phyloP scores from a whole-genome alignment of 169 alveolate genomes.

The Eimeria brunetti region DNA sequence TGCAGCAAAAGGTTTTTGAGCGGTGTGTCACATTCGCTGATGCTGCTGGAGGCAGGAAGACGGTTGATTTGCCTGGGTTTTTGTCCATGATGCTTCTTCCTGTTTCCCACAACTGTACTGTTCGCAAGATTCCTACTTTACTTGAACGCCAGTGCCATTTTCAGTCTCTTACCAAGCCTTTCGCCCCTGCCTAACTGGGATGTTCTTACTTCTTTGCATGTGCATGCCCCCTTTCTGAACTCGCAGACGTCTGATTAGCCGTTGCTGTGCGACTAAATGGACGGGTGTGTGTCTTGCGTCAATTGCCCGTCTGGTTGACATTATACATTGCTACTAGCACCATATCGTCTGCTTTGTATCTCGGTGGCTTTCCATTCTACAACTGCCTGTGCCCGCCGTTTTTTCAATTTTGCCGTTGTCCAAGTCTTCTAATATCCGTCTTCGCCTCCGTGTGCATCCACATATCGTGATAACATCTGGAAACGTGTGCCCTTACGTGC shows the following conservation, averaged over 20 bases:
- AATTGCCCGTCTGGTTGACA: neutral
- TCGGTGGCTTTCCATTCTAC: neutral
- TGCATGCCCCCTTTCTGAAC: neutral
- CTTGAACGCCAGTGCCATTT: neutral
- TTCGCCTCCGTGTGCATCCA: neutral
- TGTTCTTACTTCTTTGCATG: neutral
- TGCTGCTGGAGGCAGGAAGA: neutral
- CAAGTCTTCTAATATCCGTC: neutral
- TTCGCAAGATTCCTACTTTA: neutral
- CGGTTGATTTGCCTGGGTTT: neutral
- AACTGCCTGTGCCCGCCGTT: neutral
- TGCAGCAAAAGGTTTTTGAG: constrained; percentile 52
- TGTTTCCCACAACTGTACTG: neutral
- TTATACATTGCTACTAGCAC: neutral
- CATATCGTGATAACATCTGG: neutral
- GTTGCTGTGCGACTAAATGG: neutral
- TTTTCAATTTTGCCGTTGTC: neutral
- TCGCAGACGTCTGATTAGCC: neutral
- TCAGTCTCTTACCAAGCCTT: neutral
- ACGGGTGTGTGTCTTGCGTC: neutral
- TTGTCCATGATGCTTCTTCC: neutral
- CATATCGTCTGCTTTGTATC: neutral
- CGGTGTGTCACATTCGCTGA: constrained; percentile 40
- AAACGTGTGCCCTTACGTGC: neutral
- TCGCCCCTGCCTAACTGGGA: neutral